A percentile compares a stretch with the other conserved stretches of the same genome.
phyloP scores from a whole-genome alignment of 2,329 filamentous ascomycete genomes.

The Ceratocystis lukuohia region DNA sequence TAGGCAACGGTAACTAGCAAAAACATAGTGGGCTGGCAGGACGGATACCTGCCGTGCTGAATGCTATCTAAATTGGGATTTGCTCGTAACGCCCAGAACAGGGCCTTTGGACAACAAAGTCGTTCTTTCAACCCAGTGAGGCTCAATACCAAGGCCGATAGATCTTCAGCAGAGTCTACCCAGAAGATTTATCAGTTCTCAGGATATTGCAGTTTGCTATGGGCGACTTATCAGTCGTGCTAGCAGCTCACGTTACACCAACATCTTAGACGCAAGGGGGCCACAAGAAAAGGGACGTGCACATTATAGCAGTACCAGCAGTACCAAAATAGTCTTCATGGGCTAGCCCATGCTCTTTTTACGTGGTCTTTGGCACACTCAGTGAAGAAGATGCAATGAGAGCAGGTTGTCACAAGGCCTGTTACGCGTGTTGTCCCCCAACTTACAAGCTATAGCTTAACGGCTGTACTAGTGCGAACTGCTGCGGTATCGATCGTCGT shows the following conservation, averaged over 20 bases:
- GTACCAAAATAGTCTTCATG: neutral
- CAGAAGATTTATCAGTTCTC: neutral
- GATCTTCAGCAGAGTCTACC: neutral
- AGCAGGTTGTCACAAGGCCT: neutral
- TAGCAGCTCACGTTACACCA: neutral
- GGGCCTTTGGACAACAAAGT: neutral
- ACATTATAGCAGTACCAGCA: neutral
- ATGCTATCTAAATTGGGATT: neutral
- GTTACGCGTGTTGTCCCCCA: neutral
- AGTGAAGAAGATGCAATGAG: neutral
- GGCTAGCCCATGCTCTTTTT: neutral
- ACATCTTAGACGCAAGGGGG: neutral
- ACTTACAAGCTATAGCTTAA: neutral
- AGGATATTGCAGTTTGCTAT: neutral
- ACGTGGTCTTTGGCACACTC: neutral
- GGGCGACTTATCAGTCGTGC: neutral
- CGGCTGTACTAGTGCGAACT: conserved; percentile 1
- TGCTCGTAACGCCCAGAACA: neutral
- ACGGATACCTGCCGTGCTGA: neutral
- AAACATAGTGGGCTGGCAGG: neutral
- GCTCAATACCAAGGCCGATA: neutral
- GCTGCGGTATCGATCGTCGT: neutral
- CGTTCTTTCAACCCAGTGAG: neutral
- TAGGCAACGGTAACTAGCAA: too few relatives aligned
- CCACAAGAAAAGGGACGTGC: neutral